Conservation (phyloP, 2,329 filamentous ascomycete genomes). For the Neofusicoccum cordaticola region DNA sequence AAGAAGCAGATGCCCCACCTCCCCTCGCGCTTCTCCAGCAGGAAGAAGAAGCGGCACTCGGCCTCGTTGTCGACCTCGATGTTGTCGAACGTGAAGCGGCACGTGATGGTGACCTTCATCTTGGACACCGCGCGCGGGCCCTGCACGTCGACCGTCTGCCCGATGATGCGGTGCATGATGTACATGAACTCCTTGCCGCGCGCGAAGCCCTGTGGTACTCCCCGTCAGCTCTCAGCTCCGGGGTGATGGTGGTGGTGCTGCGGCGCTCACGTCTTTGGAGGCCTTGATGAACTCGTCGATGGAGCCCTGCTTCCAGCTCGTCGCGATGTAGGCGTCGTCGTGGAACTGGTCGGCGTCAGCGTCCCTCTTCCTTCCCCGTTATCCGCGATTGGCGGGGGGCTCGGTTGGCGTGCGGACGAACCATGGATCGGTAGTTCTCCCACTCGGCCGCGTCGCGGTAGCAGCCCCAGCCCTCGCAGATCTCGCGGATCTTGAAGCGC, state of each 20-base stretch:
- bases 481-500: slow-evolving; percentile 48
- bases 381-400: no score
- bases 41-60: slow-evolving; percentile 21
- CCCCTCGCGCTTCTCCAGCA: slow-evolving; percentile 18
- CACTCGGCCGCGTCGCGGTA: slow-evolving; percentile 55
- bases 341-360: neutral
- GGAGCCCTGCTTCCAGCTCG: slow-evolving; percentile 27
- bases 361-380: no score
- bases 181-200: slow-evolving; percentile 17
- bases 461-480: slow-evolving; percentile 56
- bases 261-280: slow-evolving; percentile 25
- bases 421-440: slow-evolving; percentile 52
- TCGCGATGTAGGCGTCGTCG: slow-evolving; percentile 33
- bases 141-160: slow-evolving; percentile 20
- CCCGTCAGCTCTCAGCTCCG: no score
- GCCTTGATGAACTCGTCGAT: slow-evolving; percentile 29
- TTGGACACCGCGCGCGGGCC: slow-evolving; percentile 19
- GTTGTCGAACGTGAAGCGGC: slow-evolving; percentile 21
- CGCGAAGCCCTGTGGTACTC: neutral
- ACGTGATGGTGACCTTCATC: slow-evolving; percentile 22
- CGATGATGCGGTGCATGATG: slow-evolving; percentile 21
- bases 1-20: slow-evolving; percentile 20
- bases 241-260: neutral
- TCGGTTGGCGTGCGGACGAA: slow-evolving; percentile 22
- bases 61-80: slow-evolving; percentile 22